phyloP scores from a whole-genome alignment of 1,284 basidiomycete genomes.

The Puccinia novopanici region DNA sequence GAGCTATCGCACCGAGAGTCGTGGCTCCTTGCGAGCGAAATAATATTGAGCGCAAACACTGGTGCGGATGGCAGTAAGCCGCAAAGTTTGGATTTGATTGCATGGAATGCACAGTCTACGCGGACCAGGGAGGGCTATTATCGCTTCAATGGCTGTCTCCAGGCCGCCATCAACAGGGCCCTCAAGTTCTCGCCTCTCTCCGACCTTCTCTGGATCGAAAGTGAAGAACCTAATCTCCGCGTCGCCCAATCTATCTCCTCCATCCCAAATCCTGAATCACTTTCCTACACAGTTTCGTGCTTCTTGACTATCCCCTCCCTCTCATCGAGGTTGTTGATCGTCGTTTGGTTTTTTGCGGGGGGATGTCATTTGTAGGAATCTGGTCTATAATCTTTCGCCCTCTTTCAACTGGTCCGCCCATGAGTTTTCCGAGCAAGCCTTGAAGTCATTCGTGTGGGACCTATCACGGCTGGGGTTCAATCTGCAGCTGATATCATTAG shows the following conservation, averaged over 20 bases:
- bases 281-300: conserved; percentile 63
- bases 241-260: conserved; percentile 78
- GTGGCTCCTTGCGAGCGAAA: background rate
- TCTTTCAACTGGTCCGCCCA: conserved; percentile 89
- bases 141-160: conserved; percentile 78
- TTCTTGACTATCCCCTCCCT: background rate
- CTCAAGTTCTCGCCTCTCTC: conserved; percentile 68
- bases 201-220: conserved; percentile 69
- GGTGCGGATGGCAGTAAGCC: background rate
- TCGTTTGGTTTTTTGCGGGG: background rate
- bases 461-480: conserved; percentile 85
- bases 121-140: conserved; percentile 90
- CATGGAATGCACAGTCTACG: conserved; percentile 83
- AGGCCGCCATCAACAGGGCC: conserved; percentile 78
- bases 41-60: background rate
- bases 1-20: background rate
- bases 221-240: conserved; percentile 76
- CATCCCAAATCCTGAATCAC: conserved; percentile 71
- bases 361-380: conserved; percentile 61
- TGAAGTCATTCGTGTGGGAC: conserved; percentile 88
- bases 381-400: conserved; percentile 90
- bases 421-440: conserved; percentile 70
- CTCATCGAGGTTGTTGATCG: background rate
- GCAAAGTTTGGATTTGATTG: conserved; percentile 65
- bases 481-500: conserved; percentile 80